phyloP scores from a whole-genome alignment of 768 basidiomycete species.

The Peribolospora baueri region DNA sequence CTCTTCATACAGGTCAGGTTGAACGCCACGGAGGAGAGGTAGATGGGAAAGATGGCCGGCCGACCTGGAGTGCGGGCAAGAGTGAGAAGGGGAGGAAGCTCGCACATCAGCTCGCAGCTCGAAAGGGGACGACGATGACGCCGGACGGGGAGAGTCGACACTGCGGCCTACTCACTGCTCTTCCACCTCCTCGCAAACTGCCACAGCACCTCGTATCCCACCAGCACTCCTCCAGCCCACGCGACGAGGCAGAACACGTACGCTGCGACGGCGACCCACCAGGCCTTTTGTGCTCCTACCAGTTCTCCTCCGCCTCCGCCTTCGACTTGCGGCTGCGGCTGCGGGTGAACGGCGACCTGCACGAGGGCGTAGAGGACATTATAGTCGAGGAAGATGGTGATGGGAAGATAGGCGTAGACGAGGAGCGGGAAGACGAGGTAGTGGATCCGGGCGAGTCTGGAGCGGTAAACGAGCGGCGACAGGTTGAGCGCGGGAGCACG shows the following conservation, averaged over 20 bases:
- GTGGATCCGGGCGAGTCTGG: constrained; percentile 1
- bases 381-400: constrained; percentile 9
- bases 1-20: too few relatives aligned
- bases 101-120: background rate
- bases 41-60: too few relatives aligned
- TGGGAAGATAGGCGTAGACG: constrained; percentile 7
- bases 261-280: constrained; percentile 5
- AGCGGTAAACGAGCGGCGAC: constrained; percentile 3
- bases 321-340: background rate
- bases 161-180: background rate
- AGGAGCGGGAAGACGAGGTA: constrained; percentile 13
- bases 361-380: constrained; percentile 6
- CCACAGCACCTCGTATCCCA: background rate
- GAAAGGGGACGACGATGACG: background rate
- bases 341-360: constrained; percentile 5
- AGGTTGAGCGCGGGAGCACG: too few relatives aligned
- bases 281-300: constrained; percentile 2
- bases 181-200: constrained; percentile 1
- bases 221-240: constrained; percentile 1
- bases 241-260: constrained; percentile 4
- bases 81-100: constrained; percentile 5
- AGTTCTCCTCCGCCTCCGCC: background rate
- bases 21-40: too few relatives aligned
- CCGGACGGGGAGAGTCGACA: background rate
- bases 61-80: background rate